A percentile compares a stretch with the other conserved stretches of the same genome.
Evolutionary conservation across 139 green algal species (phyloP).

Genomic region (Diplosphaera chodatii): DNA sequence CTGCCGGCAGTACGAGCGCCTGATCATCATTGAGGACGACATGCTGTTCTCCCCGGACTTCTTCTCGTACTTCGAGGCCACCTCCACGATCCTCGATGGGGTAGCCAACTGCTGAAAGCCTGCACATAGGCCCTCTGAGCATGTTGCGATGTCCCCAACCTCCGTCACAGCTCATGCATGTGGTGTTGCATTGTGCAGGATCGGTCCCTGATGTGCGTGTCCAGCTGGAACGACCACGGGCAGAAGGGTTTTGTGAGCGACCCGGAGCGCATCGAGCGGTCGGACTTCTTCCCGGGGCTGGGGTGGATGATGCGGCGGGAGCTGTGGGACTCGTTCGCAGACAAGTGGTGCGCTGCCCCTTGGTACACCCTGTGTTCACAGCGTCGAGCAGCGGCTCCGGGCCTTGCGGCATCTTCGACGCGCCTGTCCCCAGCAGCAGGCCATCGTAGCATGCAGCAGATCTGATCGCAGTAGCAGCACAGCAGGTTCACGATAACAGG

Average conservation of each 20-base stretch:
- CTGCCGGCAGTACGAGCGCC: slow-evolving; percentile 32
- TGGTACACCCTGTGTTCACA: too few relatives aligned
- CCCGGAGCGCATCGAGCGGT: slow-evolving; percentile 30
- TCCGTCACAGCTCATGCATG: neutral
- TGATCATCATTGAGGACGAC: slow-evolving; percentile 61
- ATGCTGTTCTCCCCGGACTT: slow-evolving; percentile 51
- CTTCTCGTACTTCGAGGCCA: slow-evolving; percentile 44
- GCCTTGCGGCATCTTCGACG: too few relatives aligned
- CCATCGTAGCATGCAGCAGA: too few relatives aligned
- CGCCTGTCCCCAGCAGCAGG: too few relatives aligned
- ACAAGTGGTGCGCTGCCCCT: neutral
- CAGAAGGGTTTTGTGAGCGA: slow-evolving; percentile 21
- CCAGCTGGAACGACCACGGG: slow-evolving; percentile 58
- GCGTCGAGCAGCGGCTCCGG: too few relatives aligned
- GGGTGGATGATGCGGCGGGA: slow-evolving; percentile 44
- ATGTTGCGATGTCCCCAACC: too few relatives aligned
- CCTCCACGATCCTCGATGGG: slow-evolving; percentile 22
- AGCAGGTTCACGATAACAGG: too few relatives aligned
- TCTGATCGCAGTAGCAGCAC: too few relatives aligned
- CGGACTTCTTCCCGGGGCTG: slow-evolving; percentile 57
- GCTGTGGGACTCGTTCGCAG: slow-evolving; percentile 21
- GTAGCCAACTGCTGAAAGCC: too few relatives aligned
- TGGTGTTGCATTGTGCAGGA: slow-evolving; percentile 1
- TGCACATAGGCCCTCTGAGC: too few relatives aligned
- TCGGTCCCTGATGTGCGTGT: slow-evolving; percentile 30